Base-by-base conservation (phyloP, 2,329 filamentous ascomycete species). In the Paracorniculantispora psalliotae region DNA sequence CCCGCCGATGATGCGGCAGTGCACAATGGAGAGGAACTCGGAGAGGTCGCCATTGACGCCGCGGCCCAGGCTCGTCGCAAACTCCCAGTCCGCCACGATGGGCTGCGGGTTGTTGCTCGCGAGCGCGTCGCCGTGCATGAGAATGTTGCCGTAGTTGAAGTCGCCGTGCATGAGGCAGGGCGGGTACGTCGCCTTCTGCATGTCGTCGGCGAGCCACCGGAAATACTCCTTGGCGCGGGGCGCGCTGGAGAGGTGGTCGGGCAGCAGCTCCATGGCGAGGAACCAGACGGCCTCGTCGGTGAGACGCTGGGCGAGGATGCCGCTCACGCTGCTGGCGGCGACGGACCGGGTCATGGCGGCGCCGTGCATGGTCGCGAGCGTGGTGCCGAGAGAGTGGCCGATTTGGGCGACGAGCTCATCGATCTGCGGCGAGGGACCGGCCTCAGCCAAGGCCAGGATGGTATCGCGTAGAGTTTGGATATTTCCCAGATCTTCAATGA, bases 141-240 rank as follows among this genome's bases (percentile, higher is more conserved):
- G 37, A 15, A 59, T 53, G 41, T 59, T 59, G 48, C 57, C 57
- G 26, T 48, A 59, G 28, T 59, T 51, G 35, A 59, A 59, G 43
- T 59, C 57, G 21, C 57, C 57, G 39, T 59, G 57, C 41, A 52
- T 47, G 6, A 59, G 25, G 21, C 57, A 59, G 19, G 39, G 30
- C 17, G 57, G 57, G 19, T 59, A 59, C n/a, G 39, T 23, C 13
- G 37, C n/a, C 1, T 5, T 2, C 41, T 53, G 46, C 37, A 52
- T 39, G 26, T 59, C 57, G 26, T 59, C 49, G 4, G 39, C 35
- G 19, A 59, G 48, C 28, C 49, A 39, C 3, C 41, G 19, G 28
- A 52, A 59, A 15, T 59, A 59, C n/a, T 48, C 37, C 13, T 43
- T 37, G 15, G 21, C 55, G 4, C 37, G 19, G 3, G 55, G 33